Percentiles rank a stretch among this genome's conserved stretches.
Conservation (phyloP, 495 filamentous ascomycete genomes). For the Penicillium roqueforti region DNA sequence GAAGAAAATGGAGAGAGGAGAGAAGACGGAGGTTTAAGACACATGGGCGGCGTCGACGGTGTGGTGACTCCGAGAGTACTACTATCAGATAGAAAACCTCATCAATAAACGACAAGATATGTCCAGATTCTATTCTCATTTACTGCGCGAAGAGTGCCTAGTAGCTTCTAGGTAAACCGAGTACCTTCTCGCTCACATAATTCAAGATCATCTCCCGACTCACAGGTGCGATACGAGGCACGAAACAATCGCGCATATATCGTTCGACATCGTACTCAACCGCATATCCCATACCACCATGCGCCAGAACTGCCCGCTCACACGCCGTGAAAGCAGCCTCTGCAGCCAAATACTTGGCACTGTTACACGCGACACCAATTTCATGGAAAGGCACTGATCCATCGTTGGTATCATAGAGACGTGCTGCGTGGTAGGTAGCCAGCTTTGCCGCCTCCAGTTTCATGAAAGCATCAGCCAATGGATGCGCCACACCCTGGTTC, state of each 20-base stretch:
- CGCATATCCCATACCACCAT: conserved; percentile 76
- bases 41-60: too few species aligned
- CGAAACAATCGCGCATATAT: conserved; percentile 68
- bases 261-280: conserved; percentile 76
- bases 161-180: conserved; percentile 52
- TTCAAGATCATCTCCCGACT: conserved; percentile 79
- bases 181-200: conserved; percentile 69
- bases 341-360: conserved; percentile 73
- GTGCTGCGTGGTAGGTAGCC: conserved; percentile 72
- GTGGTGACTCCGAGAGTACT: too few species aligned
- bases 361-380: conserved; percentile 70
- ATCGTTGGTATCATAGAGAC: conserved; percentile 64
- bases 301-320: conserved; percentile 61
- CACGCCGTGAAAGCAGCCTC: conserved; percentile 75
- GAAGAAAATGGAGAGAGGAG: too few species aligned
- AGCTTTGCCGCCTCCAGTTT: conserved; percentile 74
- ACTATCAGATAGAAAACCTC: too few species aligned
- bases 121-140: neutral
- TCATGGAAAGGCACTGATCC: conserved; percentile 52
- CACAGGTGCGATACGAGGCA: conserved; percentile 71
- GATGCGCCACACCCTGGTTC: conserved; percentile 74
- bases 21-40: too few species aligned
- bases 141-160: conserved; percentile 17
- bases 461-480: conserved; percentile 72
- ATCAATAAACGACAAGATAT: too few species aligned